phyloP scores from a whole-genome alignment of 345 rosid genomes.

The Erucastrum elatum region DNA sequence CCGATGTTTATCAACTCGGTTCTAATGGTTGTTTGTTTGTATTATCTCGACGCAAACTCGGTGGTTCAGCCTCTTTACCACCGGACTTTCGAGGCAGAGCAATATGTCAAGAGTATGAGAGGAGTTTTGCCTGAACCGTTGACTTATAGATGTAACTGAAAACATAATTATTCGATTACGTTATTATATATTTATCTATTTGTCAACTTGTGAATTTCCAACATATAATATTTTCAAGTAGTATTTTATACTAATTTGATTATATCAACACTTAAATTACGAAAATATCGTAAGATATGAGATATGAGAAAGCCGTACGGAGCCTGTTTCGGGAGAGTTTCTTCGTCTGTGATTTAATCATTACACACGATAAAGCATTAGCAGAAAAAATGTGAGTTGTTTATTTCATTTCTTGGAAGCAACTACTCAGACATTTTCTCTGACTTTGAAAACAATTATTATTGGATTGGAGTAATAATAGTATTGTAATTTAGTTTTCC shows the following conservation, averaged over 20 bases:
- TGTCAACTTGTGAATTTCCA: conserved; percentile 20
- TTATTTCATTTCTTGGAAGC: conserved; percentile 37
- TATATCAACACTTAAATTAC: background rate
- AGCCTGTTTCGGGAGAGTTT: conserved; percentile 37
- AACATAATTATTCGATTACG: background rate
- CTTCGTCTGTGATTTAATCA: conserved; percentile 3
- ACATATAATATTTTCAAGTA: background rate
- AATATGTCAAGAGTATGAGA: conserved; percentile 33
- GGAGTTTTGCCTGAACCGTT: conserved; percentile 33
- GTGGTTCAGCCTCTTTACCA: conserved; percentile 52
- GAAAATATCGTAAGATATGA: conserved; percentile 5
- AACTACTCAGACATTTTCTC: conserved; percentile 30
- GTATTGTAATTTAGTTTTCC: background rate
- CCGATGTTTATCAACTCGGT: conserved; percentile 67
- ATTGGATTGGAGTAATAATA: background rate
- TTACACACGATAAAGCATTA: conserved; percentile 35
- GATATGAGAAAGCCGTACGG: conserved; percentile 34
- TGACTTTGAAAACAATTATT: conserved; percentile 14
- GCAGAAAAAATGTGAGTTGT: conserved; percentile 24
- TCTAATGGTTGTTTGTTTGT: conserved; percentile 48
- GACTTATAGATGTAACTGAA: conserved; percentile 29
- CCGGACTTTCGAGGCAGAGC: conserved; percentile 34
- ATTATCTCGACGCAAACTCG: conserved; percentile 52
- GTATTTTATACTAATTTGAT: background rate
- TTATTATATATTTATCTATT: background rate